These are phyloP conservation scores for Leishmania guyanensis DNA, from an alignment of 208 protist genomes.

Conservation along the genomic window DNA sequence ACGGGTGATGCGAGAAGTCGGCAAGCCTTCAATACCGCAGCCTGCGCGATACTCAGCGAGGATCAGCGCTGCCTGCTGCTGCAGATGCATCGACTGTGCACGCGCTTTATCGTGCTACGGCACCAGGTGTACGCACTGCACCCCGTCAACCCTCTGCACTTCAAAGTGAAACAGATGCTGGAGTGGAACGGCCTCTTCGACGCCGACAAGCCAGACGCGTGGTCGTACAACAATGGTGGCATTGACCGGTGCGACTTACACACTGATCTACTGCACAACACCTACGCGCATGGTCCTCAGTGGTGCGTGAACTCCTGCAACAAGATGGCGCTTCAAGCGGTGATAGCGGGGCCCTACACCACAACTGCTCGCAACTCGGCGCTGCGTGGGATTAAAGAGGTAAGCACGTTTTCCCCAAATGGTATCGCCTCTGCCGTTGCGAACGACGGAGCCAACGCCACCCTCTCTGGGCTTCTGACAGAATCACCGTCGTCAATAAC, in stretches of 20 bases:
- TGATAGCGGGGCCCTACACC: constrained; percentile 4
- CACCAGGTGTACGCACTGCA: constrained; percentile 23
- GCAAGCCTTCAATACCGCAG: constrained; percentile 16
- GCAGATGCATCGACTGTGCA: constrained; percentile 29
- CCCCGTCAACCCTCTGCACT: constrained; percentile 20
- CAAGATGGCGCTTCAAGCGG: background rate
- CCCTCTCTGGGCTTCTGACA: background rate
- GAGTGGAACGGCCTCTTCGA: constrained; percentile 27
- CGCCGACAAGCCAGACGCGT: constrained; percentile 10
- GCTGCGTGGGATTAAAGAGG: constrained; percentile 1
- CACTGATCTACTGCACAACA: constrained; percentile 4
- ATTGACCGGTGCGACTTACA: constrained; percentile 24
- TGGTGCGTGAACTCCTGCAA: constrained; percentile 17
- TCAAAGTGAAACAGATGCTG: constrained; percentile 42
- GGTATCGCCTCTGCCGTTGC: constrained; percentile 3
- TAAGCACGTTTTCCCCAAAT: background rate
- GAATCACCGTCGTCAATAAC: background rate
- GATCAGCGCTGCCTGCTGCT: constrained; percentile 20
- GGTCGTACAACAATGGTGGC: constrained; percentile 3
- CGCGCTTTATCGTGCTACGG: constrained; percentile 20
- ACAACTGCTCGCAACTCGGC: background rate
- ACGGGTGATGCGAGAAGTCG: background rate
- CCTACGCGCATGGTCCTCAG: constrained; percentile 3
- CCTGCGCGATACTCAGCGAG: constrained; percentile 14
- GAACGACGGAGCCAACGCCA: background rate